Evolutionary conservation across 2,329 filamentous ascomycete genomes (phyloP), one percentile per base, ranked within the genome.

Genomic region (Lachnellula subtilissima): DNA sequence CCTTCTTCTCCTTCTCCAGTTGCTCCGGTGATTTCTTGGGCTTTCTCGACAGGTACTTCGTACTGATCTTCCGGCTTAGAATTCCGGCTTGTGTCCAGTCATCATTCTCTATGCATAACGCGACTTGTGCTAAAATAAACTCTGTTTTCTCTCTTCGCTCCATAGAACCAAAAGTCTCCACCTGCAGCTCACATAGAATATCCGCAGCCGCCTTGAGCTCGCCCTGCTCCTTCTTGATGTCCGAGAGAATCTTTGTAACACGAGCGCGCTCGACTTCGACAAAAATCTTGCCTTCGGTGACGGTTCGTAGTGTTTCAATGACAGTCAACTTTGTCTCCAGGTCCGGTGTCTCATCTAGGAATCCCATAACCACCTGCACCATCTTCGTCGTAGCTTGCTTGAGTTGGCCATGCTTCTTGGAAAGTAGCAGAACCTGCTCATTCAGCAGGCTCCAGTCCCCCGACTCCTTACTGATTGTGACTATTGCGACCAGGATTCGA

Each of bases 221-320:
- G 62, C 92, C 93, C 75, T 97, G 91, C 63, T 89, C 78, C 76
- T 96, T 97, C 81, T 97, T 97, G 80, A 99, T 97, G 74, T 97
- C 85, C 51, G 94, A 97, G 12, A 99, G 81, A 63, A 96, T 95
- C 71, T 88, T 91, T 67, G 94, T 99, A 58, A 99, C 87, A 65
- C 94, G 89, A 62, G 94, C 94, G 65, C 94, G 87, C 80, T 99
- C 94, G 52, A 99, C 94, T 78, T 99, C 94, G 67, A 99, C 93
- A 69, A 99, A 99, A 72, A 99, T 99, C 88, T 99, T 99, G 76
- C 94, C 94, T 75, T 99, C 94, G 8, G 94, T 99, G 49, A 99
- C 93, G 43, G 93, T 97, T 66, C 94, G 85, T 68, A 99, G 75
- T 1, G 93, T 95, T 75, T 99, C 93, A 69, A 99, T 99, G 57